These are phyloP conservation scores for Cucumis cinereus DNA, from an alignment of 306 rosid genomes.

Conservation along the genomic window DNA sequence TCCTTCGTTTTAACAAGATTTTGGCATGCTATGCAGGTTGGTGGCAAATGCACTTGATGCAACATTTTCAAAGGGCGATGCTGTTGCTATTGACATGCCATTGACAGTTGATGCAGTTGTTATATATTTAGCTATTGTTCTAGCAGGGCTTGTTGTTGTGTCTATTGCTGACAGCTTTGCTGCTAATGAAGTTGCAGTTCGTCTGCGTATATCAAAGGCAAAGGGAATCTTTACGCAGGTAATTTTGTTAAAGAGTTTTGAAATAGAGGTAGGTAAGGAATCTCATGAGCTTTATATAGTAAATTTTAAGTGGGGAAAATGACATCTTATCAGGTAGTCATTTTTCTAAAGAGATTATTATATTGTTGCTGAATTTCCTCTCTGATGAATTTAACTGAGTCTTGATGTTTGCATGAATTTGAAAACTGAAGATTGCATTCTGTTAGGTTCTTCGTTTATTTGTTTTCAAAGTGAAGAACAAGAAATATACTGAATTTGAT, in stretches of 20 bases:
- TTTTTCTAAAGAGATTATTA: background rate
- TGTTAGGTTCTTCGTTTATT: background rate
- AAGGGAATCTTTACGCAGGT: constrained; percentile 86
- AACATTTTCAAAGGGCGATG: constrained; percentile 65
- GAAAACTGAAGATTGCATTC: background rate
- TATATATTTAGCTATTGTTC: constrained; percentile 64
- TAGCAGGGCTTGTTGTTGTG: constrained; percentile 72
- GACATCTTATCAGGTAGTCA: background rate
- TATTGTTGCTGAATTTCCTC: background rate
- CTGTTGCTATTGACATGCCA: constrained; percentile 86
- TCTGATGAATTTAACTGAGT: background rate
- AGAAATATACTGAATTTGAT: background rate
- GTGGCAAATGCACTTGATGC: constrained; percentile 59
- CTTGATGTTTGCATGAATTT: background rate
- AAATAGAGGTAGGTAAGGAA: background rate
- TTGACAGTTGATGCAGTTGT: constrained; percentile 71
- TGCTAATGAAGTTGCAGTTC: constrained; percentile 59
- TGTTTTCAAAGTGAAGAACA: background rate
- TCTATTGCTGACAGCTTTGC: constrained; percentile 93
- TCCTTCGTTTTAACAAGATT: background rate
- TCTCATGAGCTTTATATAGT: background rate
- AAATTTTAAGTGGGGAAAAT: background rate
- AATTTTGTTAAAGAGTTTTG: background rate
- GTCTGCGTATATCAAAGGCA: constrained; percentile 63
- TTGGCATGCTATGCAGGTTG: constrained; percentile 36